Evolutionary conservation across 1,284 basidiomycete genomes (phyloP).

Genomic region (Fomitopsis palustris): DNA sequence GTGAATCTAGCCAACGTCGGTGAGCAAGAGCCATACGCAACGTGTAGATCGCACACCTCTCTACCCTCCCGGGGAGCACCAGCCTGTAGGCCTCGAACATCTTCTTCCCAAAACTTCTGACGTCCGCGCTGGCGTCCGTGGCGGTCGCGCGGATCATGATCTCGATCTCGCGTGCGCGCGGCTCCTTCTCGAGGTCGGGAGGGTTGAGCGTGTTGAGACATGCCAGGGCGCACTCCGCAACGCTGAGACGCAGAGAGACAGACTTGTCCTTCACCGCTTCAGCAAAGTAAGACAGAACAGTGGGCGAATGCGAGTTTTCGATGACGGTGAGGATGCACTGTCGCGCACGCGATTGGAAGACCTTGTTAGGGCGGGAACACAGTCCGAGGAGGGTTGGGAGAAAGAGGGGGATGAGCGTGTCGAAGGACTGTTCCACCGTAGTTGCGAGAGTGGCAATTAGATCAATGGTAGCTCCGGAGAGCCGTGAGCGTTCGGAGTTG

Average conservation of each 20-base stretch:
- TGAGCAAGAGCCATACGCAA: not conserved
- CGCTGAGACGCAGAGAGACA: conserved; percentile 55
- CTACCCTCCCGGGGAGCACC: conserved; percentile 63
- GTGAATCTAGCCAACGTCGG: conserved; percentile 51
- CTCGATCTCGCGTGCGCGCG: conserved; percentile 65
- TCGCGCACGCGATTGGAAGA: conserved; percentile 66
- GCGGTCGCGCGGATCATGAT: conserved; percentile 63
- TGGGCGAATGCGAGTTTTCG: conserved; percentile 66
- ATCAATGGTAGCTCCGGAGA: conserved; percentile 73
- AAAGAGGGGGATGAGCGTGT: conserved; percentile 64
- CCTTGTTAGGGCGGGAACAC: conserved; percentile 79
- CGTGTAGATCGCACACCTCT: conserved; percentile 45
- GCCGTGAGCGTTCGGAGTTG: conserved; percentile 72
- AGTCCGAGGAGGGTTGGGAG: conserved; percentile 67
- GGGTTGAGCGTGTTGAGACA: conserved; percentile 75
- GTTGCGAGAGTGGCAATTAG: conserved; percentile 53
- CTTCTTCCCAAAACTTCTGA: conserved; percentile 64
- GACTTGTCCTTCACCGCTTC: conserved; percentile 71
- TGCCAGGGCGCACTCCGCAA: conserved; percentile 59
- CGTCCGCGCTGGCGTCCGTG: conserved; percentile 74
- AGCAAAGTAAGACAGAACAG: conserved; percentile 60
- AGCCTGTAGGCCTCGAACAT: conserved; percentile 76
- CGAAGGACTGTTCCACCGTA: conserved; percentile 61
- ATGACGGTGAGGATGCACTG: conserved; percentile 60
- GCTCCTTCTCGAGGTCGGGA: conserved; percentile 67